Base-by-base conservation (phyloP, 805 yeast species). In the Metschnikowia aberdeeniae region DNA sequence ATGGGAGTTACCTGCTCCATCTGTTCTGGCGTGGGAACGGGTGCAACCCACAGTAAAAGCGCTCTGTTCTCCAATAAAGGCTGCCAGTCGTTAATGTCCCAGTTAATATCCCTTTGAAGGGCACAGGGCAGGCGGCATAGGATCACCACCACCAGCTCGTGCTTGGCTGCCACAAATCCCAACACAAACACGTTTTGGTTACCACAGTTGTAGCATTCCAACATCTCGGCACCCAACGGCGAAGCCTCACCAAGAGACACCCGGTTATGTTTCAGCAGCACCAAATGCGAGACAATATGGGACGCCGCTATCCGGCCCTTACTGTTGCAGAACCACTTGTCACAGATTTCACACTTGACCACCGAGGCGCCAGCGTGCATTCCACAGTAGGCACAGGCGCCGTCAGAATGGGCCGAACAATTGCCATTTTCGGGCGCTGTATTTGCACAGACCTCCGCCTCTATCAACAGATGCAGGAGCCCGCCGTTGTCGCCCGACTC, bases 131-230 rank as follows among this genome's bases (percentile, higher is more conserved):
- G 70, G 45, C 97, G 80, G 65, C 97, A 90, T 39, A 90, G 64
- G 35, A 89, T 76, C 4, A 90, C 96, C 47, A 90, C 90, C 32
- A 89, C 89, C 4, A 89, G 82, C 53, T 88, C 95, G 47, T 82
- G 78, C 58, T 86, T 87, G 4, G 97, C 96, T 22, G 89, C 77
- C 12, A 90, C 93, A 63, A 84, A 89, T 0, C 97, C 97, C 32
- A 90, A 68, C 22, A 83, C 72, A 55, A 90, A 90, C 2, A 62
- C 85, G 56, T 90, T 90, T 48, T 73, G 80, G 59, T 77, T 79
- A 27, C 96, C 96, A 69, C 97, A 90, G 58, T 82, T 84, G 66
- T 89, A 90, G 67, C 97, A 90, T 62, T 90, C 97, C 46, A 90
- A 67, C 1, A 81, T 75, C 5, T 90, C 84, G 43, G 86, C 96